Percentiles rank a stretch among this genome's conserved stretches.
phyloP scores from a whole-genome alignment of 2,329 filamentous ascomycete species.

The Aspergillus tanneri region DNA sequence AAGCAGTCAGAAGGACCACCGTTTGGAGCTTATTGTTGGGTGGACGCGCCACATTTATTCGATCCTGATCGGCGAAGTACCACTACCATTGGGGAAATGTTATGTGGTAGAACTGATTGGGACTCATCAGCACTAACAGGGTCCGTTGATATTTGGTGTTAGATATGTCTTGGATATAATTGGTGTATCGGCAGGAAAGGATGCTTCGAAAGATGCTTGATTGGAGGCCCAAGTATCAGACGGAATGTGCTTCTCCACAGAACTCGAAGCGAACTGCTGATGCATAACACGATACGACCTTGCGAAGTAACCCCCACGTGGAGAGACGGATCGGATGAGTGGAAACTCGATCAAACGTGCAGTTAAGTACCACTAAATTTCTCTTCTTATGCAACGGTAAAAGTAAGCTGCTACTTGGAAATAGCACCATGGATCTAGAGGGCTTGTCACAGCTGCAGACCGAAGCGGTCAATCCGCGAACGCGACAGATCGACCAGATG shows the following conservation, averaged over 20 bases:
- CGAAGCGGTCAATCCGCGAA: conserved; percentile 38
- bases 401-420: background rate
- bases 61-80: too few relatives aligned
- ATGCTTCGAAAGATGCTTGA: too few relatives aligned
- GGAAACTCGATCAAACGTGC: background rate
- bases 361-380: background rate
- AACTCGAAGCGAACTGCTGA: background rate
- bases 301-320: conserved; percentile 4
- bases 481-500: conserved; percentile 37
- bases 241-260: background rate
- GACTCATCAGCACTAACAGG: too few relatives aligned
- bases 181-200: too few relatives aligned
- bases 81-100: too few relatives aligned
- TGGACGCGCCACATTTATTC: too few relatives aligned
- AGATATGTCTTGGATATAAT: too few relatives aligned
- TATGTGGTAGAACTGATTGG: too few relatives aligned
- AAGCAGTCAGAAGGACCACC: too few relatives aligned
- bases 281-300: background rate
- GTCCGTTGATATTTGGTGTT: too few relatives aligned
- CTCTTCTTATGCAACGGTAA: background rate
- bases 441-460: conserved; percentile 37
- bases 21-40: too few relatives aligned
- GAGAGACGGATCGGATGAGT: background rate
- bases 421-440: conserved; percentile 4
- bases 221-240: background rate